Evolutionary conservation across 495 filamentous ascomycete species (phyloP), one percentile per base, ranked within the genome.

Genomic region (Penicillium dipodomyicola): DNA sequence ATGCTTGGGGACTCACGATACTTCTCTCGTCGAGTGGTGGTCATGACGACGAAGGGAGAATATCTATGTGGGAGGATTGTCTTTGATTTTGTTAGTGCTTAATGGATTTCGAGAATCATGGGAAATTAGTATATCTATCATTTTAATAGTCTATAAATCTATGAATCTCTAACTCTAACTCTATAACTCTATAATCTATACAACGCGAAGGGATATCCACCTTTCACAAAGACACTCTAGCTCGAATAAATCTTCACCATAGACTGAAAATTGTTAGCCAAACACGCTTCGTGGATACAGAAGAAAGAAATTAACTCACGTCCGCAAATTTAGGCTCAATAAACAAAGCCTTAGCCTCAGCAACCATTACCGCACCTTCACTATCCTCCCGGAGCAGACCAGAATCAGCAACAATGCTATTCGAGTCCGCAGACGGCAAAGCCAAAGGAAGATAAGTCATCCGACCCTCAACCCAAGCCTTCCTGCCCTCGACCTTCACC

Each of bases 311-410:
- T 41, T 41, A 19, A 64, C 60, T 84, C 80, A 70, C 68, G 86
- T 85, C 81, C 17, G 89, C 91, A 68, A 89, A 82, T 70, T 82
- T 91, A 3, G 93, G 93, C 70, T 95, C 91, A 52, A 97, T 79
- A 72, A 95, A 97, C 60, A 97, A 77, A 11, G 88, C 93, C 65
- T 83, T 87, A 29, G 85, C 90, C 71, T 91, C 87, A 29, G 83
- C 86, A 50, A 93, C 77, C 59, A 91, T 79, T 22, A 82, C 65
- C 7, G 82, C 77, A 32, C 77, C 80, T 56, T 85, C 77, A 52
- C 76, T 77, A 44, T 76, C 77, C 53, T 72, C 79, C 11, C 7
- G 54, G 29, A 60, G 51, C 20, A 61, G 37, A 17, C 47, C 58
- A 22, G 29, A 41, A 59, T 67, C 62, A 10, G 50, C 2, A 1